Evolutionary conservation across 768 basidiomycete genomes (phyloP).

Genomic region (Mycena maculata): DNA sequence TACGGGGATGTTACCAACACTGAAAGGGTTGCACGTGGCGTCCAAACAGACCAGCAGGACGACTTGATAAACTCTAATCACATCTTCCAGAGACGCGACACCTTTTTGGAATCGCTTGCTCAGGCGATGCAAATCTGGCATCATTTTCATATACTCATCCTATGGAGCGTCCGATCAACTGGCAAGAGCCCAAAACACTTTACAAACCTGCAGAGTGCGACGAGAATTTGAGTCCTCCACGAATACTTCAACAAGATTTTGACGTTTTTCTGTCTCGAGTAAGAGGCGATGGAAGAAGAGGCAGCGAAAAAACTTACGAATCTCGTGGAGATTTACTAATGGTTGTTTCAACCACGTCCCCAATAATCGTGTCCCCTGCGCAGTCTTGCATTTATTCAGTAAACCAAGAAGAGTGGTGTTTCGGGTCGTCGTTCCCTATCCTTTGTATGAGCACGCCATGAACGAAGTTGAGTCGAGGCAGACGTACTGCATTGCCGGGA

Average conservation of each 20-base stretch:
- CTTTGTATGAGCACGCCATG: conserved; percentile 8
- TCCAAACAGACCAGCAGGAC: conserved; percentile 72
- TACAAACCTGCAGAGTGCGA: conserved; percentile 74
- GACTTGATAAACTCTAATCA: conserved; percentile 96
- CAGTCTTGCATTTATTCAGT: conserved; percentile 95
- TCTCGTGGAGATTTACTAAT: conserved; percentile 92
- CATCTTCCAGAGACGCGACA: conserved; percentile 89
- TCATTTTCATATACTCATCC: conserved; percentile 88
- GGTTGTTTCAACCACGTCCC: conserved; percentile 97
- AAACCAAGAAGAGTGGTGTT: conserved; percentile 91
- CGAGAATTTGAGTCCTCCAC: conserved; percentile 82
- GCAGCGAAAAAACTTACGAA: conserved; percentile 64
- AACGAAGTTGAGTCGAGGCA: neutral
- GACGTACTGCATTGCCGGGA: conserved; percentile 64
- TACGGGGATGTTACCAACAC: conserved; percentile 41
- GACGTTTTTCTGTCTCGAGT: conserved; percentile 75
- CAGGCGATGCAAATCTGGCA: conserved; percentile 95
- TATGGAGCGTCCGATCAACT: conserved; percentile 41
- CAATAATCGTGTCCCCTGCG: conserved; percentile 89
- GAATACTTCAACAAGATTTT: conserved; percentile 89
- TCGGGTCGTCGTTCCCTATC: conserved; percentile 71
- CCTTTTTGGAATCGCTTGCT: conserved; percentile 92
- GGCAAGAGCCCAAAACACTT: neutral
- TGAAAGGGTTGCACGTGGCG: neutral
- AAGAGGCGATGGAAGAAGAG: neutral